These are phyloP conservation scores for Calycina marina DNA, from an alignment of 2,329 filamentous ascomycete species.

Conservation along the genomic window DNA sequence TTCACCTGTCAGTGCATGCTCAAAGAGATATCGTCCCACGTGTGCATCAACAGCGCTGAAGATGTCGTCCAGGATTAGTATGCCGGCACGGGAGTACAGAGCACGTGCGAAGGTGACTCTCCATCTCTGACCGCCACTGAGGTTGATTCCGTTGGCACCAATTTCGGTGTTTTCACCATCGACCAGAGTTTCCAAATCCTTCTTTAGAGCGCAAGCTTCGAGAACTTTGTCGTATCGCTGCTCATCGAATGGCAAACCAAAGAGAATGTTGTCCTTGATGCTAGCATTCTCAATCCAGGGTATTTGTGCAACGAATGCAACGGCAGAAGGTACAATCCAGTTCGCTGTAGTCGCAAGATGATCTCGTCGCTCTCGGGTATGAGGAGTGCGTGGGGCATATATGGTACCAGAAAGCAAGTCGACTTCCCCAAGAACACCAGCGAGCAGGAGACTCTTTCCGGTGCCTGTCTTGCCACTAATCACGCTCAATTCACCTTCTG, in stretches of 20 bases:
- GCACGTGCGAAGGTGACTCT: constrained; percentile 67
- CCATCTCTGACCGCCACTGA: constrained; percentile 76
- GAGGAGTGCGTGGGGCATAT: constrained; percentile 35
- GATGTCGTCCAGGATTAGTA: constrained; percentile 69
- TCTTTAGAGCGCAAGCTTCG: constrained; percentile 56
- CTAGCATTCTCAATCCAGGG: constrained; percentile 78
- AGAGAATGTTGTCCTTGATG: constrained; percentile 65
- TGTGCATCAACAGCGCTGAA: constrained; percentile 72
- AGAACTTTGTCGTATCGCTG: constrained; percentile 58
- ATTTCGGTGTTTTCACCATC: constrained; percentile 73
- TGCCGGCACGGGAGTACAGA: constrained; percentile 63
- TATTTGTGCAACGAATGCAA: constrained; percentile 63
- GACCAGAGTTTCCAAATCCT: constrained; percentile 61
- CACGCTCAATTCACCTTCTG: constrained; percentile 52
- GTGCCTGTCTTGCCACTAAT: constrained; percentile 66
- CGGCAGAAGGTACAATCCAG: constrained; percentile 55
- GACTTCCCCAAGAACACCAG: constrained; percentile 60
- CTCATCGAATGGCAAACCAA: constrained; percentile 55
- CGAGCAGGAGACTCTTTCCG: constrained; percentile 63
- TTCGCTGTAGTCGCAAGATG: constrained; percentile 41
- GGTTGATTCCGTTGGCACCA: constrained; percentile 70
- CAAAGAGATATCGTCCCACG: constrained; percentile 65
- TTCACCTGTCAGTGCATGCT: constrained; percentile 58
- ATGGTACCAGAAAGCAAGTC: constrained; percentile 52
- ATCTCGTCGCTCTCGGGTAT: constrained; percentile 42